Percentiles rank a stretch among this genome's conserved stretches.
phyloP scores from a whole-genome alignment of 1,284 basidiomycete species.

The Cryptococcus maquisensis region DNA sequence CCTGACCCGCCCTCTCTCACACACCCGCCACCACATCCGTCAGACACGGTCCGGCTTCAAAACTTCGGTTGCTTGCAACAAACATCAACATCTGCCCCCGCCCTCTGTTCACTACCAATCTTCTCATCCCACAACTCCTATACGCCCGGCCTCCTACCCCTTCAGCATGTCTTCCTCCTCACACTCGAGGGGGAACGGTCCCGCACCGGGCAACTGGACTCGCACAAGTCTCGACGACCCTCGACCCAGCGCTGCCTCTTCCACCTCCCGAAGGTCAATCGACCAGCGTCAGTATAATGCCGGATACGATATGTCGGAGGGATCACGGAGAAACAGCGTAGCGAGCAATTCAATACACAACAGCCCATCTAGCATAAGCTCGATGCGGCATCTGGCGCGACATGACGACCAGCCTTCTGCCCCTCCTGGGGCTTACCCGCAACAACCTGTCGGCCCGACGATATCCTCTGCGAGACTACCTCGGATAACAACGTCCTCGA shows the following conservation, averaged over 20 bases:
- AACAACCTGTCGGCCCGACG: not conserved
- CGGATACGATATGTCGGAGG: not conserved
- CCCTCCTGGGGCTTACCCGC: not conserved
- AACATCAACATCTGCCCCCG: no score
- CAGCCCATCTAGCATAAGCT: slow-evolving; percentile 24
- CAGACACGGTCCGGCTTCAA: no score
- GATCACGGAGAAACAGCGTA: slow-evolving; percentile 19
- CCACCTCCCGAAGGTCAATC: slow-evolving; percentile 7
- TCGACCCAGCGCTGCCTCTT: no score
- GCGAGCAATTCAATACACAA: slow-evolving; percentile 20
- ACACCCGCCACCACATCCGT: no score
- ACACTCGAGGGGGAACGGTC: slow-evolving; percentile 6
- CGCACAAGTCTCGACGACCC: not conserved
- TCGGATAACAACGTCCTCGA: slow-evolving; percentile 24
- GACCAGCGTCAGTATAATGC: slow-evolving; percentile 4
- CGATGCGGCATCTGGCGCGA: slow-evolving; percentile 9
- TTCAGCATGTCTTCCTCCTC: slow-evolving; percentile 11
- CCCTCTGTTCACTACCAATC: not conserved
- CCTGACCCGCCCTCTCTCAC: no score
- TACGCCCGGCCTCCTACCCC: not conserved
- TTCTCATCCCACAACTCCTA: not conserved
- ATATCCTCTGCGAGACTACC: slow-evolving; percentile 15
- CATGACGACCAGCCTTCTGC: not conserved
- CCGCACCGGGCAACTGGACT: slow-evolving; percentile 9
- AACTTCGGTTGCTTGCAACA: no score